Percentiles rank a stretch among this genome's conserved stretches.
Evolutionary conservation across 106 monocot genomes (phyloP).

Genomic region (Ottelia alismoides): DNA sequence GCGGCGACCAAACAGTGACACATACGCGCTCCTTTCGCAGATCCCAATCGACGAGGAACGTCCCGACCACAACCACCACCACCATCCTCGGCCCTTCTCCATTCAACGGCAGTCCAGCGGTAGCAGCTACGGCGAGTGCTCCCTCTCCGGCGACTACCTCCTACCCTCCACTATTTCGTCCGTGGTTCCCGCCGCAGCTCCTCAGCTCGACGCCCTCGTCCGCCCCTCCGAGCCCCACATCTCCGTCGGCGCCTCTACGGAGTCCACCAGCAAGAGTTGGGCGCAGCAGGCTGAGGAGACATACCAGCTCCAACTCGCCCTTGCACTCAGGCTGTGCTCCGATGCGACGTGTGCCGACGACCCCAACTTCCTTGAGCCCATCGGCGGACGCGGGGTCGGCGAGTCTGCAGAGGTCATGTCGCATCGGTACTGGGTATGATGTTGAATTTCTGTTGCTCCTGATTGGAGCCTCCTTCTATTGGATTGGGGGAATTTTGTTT

Average conservation of each 20-base stretch:
- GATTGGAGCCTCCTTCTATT: no score
- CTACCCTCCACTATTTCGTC: slow-evolving; percentile 24
- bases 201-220: no score
- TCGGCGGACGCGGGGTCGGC: no score
- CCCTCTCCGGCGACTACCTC: slow-evolving; percentile 64
- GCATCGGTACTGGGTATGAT: slow-evolving; percentile 81
- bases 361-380: slow-evolving; percentile 47
- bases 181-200: no score
- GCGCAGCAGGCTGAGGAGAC: slow-evolving; percentile 99
- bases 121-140: slow-evolving; percentile 75
- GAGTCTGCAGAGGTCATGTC: slow-evolving; percentile 46
- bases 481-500: no score
- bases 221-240: no score
- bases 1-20: no score
- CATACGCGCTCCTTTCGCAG: no score
- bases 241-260: slow-evolving; percentile 3
- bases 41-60: no score
- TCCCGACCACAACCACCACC: background rate
- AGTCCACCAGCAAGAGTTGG: slow-evolving; percentile 53
- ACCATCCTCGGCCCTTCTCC: slow-evolving; percentile 1
- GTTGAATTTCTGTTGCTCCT: no score
- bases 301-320: slow-evolving; percentile 89
- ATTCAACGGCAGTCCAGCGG: slow-evolving; percentile 84
- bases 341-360: slow-evolving; percentile 63
- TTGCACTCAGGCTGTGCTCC: slow-evolving; percentile 76